A percentile compares a stretch with the other conserved stretches of the same genome.
These are phyloP conservation scores for Acanthamoeba quina DNA, from an alignment of 208 protist genomes.

Conservation along the genomic window DNA sequence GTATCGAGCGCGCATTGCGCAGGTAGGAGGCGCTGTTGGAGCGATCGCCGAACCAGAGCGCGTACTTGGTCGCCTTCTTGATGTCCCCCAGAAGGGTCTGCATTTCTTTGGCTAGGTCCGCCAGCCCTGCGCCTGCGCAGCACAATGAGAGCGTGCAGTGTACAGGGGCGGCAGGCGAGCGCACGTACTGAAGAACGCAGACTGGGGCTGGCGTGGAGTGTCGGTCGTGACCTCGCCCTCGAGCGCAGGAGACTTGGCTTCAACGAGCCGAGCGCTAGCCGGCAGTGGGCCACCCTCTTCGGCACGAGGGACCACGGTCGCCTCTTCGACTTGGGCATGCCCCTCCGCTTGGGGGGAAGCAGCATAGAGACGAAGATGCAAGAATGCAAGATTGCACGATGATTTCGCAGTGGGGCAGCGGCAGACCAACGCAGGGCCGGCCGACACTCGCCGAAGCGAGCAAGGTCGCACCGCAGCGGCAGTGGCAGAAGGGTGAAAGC, in stretches of 20 bases:
- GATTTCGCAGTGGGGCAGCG: too few species aligned
- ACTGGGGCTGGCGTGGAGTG: background rate
- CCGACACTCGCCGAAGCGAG: too few species aligned
- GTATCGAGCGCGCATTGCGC: background rate
- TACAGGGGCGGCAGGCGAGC: background rate
- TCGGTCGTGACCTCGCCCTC: background rate
- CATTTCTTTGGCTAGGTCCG: background rate
- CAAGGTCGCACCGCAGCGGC: too few species aligned
- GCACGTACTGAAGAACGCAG: background rate
- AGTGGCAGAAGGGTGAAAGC: too few species aligned
- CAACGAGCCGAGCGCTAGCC: background rate
- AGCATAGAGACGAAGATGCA: too few species aligned
- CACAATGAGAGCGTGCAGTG: background rate
- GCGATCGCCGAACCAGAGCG: constrained; percentile 26
- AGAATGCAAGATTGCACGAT: too few species aligned
- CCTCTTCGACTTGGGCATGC: background rate
- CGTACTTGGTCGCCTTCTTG: background rate
- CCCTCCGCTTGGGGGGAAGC: too few species aligned
- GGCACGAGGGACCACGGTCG: background rate
- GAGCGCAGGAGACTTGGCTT: background rate
- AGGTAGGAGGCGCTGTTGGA: constrained; percentile 16
- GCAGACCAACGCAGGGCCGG: too few species aligned
- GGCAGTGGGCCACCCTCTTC: background rate
- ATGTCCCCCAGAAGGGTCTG: background rate
- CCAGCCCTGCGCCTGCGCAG: background rate